A percentile compares a stretch with the other conserved stretches of the same genome.
These are phyloP conservation scores for Penstemon davidsonii DNA, from an alignment of 257 asterid species.

Conservation along the genomic window DNA sequence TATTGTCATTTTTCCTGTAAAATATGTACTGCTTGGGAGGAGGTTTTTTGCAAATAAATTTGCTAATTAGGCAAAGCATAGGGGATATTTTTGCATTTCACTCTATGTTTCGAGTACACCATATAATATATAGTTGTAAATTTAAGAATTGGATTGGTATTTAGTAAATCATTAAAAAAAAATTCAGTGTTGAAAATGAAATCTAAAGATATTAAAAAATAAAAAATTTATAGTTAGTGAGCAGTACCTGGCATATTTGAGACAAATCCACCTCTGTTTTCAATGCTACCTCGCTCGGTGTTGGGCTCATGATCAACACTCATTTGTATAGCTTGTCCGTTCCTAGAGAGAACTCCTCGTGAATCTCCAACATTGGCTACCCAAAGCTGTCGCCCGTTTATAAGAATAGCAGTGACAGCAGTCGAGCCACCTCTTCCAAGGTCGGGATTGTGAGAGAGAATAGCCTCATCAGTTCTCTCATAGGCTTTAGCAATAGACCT, in stretches of 20 bases:
- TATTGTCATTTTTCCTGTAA: no score
- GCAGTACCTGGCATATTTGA: slow-evolving; percentile 89
- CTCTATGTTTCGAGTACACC: no score
- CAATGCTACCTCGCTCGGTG: slow-evolving; percentile 78
- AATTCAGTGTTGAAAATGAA: background rate
- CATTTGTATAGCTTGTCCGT: slow-evolving; percentile 84
- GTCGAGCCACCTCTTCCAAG: slow-evolving; percentile 96
- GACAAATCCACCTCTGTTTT: slow-evolving; percentile 86
- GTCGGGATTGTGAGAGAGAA: slow-evolving; percentile 78
- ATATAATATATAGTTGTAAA: no score
- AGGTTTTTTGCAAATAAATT: no score
- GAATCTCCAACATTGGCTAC: slow-evolving; percentile 97
- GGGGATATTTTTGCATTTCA: no score
- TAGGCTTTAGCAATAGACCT: slow-evolving; percentile 70
- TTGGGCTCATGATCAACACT: slow-evolving; percentile 88
- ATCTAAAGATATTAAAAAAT: background rate
- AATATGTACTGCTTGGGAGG: no score
- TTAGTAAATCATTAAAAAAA: no score
- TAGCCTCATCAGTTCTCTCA: slow-evolving; percentile 82
- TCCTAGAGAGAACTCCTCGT: slow-evolving; percentile 81
- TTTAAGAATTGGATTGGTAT: no score
- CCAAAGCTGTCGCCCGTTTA: slow-evolving; percentile 62
- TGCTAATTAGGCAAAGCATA: no score
- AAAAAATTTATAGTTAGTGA: background rate
- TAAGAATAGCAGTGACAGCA: slow-evolving; percentile 85